Evolutionary conservation across 768 basidiomycete genomes (phyloP).

Genomic region (Lactarius psammicola): DNA sequence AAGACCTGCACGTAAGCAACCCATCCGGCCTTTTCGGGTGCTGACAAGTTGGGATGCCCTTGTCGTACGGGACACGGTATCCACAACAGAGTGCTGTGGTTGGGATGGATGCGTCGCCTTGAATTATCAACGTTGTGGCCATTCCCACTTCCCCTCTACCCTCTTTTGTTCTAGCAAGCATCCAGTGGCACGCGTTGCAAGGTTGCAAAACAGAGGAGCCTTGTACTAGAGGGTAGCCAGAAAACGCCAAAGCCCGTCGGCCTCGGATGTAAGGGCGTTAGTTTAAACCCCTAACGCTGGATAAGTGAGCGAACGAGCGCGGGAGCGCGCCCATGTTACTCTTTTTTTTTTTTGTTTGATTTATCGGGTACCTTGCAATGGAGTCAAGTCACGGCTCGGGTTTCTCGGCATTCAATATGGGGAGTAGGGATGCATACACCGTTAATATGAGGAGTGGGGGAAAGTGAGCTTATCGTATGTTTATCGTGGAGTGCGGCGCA

Average conservation of each 20-base stretch:
- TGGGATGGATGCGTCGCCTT: background rate
- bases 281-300: no score
- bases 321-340: background rate
- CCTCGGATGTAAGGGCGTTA: background rate
- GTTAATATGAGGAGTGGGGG: background rate
- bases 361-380: background rate
- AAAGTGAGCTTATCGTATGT: background rate
- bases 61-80: background rate
- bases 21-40: conserved; percentile 16
- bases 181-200: background rate
- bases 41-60: conserved; percentile 12
- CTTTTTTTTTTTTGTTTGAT: background rate
- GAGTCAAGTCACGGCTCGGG: background rate
- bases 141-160: background rate
- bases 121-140: background rate
- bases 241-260: background rate
- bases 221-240: background rate
- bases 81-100: background rate
- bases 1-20: background rate
- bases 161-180: no score
- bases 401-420: background rate
- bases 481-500: background rate
- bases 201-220: background rate
- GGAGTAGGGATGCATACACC: no score
- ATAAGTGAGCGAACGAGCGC: background rate